Evolutionary conservation across 2,329 filamentous ascomycete genomes (phyloP).

Genomic region (Fusarium sp.): DNA sequence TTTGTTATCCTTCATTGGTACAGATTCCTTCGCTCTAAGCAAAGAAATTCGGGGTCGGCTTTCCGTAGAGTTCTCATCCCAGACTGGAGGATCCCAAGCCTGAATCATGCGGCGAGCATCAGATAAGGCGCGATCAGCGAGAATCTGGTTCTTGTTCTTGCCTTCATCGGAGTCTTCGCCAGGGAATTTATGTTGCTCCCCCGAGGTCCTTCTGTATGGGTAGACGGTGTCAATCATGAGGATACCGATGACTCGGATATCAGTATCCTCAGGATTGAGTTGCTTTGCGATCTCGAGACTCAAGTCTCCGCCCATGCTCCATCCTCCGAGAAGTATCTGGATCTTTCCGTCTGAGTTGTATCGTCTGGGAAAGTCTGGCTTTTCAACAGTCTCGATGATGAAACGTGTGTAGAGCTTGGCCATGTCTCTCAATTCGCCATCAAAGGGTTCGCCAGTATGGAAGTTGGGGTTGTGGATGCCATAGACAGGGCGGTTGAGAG

Average conservation of each 20-base stretch:
- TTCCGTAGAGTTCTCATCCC: constrained; percentile 47
- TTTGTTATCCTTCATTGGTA: constrained; percentile 51
- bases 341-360: constrained; percentile 47
- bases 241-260: constrained; percentile 61
- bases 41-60: constrained; percentile 58
- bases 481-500: constrained; percentile 62
- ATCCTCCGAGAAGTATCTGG: constrained; percentile 65
- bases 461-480: constrained; percentile 69
- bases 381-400: constrained; percentile 56
- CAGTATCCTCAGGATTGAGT: constrained; percentile 54
- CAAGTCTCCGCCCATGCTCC: constrained; percentile 66
- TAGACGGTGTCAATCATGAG: constrained; percentile 66
- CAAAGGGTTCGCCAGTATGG: constrained; percentile 59
- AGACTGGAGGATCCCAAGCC: constrained; percentile 57
- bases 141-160: constrained; percentile 52
- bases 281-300: constrained; percentile 63
- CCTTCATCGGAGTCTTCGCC: constrained; percentile 46
- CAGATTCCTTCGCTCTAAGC: constrained; percentile 58
- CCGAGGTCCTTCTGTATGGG: constrained; percentile 40
- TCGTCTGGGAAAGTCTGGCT: constrained; percentile 47
- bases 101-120: constrained; percentile 57
- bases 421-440: constrained; percentile 67
- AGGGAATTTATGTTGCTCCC: constrained; percentile 17
- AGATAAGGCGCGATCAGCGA: constrained; percentile 56
- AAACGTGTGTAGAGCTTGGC: constrained; percentile 62